Evolutionary conservation across 805 yeast species (phyloP).

Genomic region (Metschnikowia sp.): DNA sequence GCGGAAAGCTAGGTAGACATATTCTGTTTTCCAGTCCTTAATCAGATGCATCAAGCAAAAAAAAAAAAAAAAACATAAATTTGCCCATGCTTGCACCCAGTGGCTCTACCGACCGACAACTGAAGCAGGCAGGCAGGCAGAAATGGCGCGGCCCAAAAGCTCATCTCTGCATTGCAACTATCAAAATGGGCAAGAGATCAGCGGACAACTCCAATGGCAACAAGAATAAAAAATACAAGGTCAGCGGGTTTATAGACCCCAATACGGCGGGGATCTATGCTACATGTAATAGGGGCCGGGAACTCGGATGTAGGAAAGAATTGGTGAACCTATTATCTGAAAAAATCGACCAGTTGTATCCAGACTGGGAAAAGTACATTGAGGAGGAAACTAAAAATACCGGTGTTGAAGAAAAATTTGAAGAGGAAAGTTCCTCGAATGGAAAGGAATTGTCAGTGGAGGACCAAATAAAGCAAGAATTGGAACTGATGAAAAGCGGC

Average conservation of each 20-base stretch:
- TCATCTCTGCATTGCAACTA: neutral
- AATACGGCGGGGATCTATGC: slow-evolving; percentile 85
- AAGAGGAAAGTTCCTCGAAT: slow-evolving; percentile 4
- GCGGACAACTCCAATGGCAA: slow-evolving; percentile 25
- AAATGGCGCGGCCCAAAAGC: neutral
- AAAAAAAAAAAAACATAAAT: too few species aligned
- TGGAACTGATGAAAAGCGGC: slow-evolving; percentile 54
- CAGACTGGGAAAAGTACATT: slow-evolving; percentile 17
- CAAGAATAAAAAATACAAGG: slow-evolving; percentile 43
- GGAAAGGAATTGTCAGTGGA: slow-evolving; percentile 56
- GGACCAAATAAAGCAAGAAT: slow-evolving; percentile 68
- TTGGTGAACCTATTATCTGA: slow-evolving; percentile 52
- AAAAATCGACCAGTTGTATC: slow-evolving; percentile 34
- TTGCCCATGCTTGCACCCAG: too few species aligned
- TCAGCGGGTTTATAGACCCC: slow-evolving; percentile 66
- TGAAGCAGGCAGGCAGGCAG: neutral
- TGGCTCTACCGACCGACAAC: too few species aligned
- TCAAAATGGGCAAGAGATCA: slow-evolving; percentile 18
- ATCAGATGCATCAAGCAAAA: too few species aligned
- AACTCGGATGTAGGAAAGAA: slow-evolving; percentile 74
- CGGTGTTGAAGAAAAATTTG: slow-evolving; percentile 24
- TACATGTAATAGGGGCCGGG: slow-evolving; percentile 81
- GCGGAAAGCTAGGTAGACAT: too few species aligned
- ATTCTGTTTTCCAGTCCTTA: too few species aligned
- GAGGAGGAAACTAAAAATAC: slow-evolving; percentile 18